Conservation (phyloP, 1,139 yeast species). For the Scheffersomyces segobiensis region DNA sequence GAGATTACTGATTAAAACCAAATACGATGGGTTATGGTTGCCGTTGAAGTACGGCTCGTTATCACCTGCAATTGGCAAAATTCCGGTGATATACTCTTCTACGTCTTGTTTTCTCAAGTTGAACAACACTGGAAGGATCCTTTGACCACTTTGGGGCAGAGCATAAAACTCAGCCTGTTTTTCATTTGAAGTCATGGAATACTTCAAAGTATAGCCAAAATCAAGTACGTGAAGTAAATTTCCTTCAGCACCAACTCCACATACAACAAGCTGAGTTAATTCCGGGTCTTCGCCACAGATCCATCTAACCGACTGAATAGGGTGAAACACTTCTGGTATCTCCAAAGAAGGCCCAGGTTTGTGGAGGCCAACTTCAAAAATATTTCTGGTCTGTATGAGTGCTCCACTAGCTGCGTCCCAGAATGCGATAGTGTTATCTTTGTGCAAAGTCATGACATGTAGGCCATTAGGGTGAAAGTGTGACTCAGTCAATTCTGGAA, state of each 20-base stretch:
- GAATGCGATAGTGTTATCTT: conserved; percentile 80
- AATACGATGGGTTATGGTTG: conserved; percentile 62
- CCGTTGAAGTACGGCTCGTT: conserved; percentile 66
- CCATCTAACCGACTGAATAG: conserved; percentile 60
- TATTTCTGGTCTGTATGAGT: conserved; percentile 70
- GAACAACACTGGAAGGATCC: conserved; percentile 32
- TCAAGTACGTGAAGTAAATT: conserved; percentile 66
- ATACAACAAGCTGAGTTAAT: conserved; percentile 67
- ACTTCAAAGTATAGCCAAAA: conserved; percentile 79
- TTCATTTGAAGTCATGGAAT: conserved; percentile 78
- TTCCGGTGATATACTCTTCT: conserved; percentile 26
- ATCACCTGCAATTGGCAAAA: conserved; percentile 35
- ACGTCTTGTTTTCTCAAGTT: conserved; percentile 11
- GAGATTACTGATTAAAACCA: conserved; percentile 58
- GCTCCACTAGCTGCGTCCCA: conserved; percentile 89
- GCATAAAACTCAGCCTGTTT: conserved; percentile 79
- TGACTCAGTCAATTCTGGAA: conserved; percentile 60
- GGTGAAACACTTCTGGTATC: conserved; percentile 18
- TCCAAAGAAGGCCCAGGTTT: conserved; percentile 39
- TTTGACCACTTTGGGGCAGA: conserved; percentile 51
- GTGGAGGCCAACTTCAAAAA: conserved; percentile 67
- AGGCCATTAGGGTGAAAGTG: conserved; percentile 93
- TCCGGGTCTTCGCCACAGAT: conserved; percentile 80
- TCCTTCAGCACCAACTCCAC: conserved; percentile 64
- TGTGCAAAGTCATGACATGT: conserved; percentile 75